Conservation (phyloP, 192 early-diverging fungal species). For the Backusella macrospora region DNA sequence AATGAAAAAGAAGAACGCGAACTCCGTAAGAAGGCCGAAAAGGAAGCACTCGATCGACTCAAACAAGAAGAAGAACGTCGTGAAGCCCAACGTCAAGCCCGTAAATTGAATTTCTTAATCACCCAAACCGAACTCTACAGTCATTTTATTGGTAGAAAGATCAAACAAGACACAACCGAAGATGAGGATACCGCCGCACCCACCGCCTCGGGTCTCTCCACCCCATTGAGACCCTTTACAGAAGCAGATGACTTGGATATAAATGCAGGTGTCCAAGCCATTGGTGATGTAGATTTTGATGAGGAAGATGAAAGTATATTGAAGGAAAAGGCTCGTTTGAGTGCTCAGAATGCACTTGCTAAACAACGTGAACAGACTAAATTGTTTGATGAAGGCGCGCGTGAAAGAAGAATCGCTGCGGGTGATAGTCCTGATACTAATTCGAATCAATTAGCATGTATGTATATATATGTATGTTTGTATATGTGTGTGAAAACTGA, state of each 20-base stretch:
- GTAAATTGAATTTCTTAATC: conserved; percentile 91
- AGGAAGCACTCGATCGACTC: conserved; percentile 78
- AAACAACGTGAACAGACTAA: conserved; percentile 66
- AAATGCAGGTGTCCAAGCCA: conserved; percentile 15
- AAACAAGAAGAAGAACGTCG: conserved; percentile 81
- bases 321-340: conserved; percentile 66
- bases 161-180: conserved; percentile 43
- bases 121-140: conserved; percentile 91
- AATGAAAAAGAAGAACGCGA: conserved; percentile 92
- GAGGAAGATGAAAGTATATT: conserved; percentile 72
- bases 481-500: too few species aligned
- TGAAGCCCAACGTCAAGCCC: conserved; percentile 78
- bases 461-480: too few species aligned
- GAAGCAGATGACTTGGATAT: conserved; percentile 12
- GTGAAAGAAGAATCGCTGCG: conserved; percentile 39
- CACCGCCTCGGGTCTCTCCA: conserved; percentile 19
- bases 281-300: conserved; percentile 77
- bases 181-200: conserved; percentile 33
- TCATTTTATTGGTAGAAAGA: conserved; percentile 88
- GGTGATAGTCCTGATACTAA: conserved; percentile 37
- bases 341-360: conserved; percentile 77
- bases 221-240: neutral
- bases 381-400: conserved; percentile 65
- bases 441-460: conserved; percentile 43
- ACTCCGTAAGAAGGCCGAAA: conserved; percentile 82